These are phyloP conservation scores for Saccharomycopsis schoenii DNA, from an alignment of 805 yeast genomes.

Conservation along the genomic window DNA sequence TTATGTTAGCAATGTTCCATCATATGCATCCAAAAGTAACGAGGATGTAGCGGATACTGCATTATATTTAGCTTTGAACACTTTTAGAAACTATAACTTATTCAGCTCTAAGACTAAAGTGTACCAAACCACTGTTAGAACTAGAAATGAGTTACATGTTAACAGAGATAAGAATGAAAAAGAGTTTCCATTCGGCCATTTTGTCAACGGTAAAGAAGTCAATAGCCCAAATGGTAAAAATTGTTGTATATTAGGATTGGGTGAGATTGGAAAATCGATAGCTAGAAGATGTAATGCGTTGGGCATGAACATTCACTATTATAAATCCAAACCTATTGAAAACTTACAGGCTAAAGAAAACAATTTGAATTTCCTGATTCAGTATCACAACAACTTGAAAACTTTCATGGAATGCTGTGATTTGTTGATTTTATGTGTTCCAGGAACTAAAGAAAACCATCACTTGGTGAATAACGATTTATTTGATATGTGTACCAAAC, in stretches of 20 bases:
- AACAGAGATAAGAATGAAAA: conserved; percentile 25
- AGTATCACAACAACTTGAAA: conserved; percentile 28
- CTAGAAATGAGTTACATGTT: conserved; percentile 29
- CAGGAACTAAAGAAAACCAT: conserved; percentile 43
- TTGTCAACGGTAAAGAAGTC: conserved; percentile 29
- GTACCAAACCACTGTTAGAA: conserved; percentile 30
- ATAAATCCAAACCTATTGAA: conserved; percentile 35
- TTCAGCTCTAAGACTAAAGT: conserved; percentile 27
- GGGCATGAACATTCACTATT: conserved; percentile 51
- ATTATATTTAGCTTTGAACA: conserved; percentile 42
- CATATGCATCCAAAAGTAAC: conserved; percentile 30
- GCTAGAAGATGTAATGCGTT: conserved; percentile 39
- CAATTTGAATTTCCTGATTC: conserved; percentile 28
- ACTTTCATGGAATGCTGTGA: conserved; percentile 34
- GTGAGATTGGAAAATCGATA: conserved; percentile 48
- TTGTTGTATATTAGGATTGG: conserved; percentile 51
- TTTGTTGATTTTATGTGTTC: conserved; percentile 46
- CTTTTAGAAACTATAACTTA: conserved; percentile 41
- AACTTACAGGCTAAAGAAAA: conserved; percentile 21
- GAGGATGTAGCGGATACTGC: conserved; percentile 60
- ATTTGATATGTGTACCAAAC: conserved; percentile 16
- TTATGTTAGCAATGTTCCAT: conserved; percentile 32
- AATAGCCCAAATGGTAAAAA: conserved; percentile 40
- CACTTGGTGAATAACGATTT: conserved; percentile 33
- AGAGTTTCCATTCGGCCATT: conserved; percentile 32